Evolutionary conservation across 768 basidiomycete species (phyloP).

Genomic region (Amanita fuliginea): DNA sequence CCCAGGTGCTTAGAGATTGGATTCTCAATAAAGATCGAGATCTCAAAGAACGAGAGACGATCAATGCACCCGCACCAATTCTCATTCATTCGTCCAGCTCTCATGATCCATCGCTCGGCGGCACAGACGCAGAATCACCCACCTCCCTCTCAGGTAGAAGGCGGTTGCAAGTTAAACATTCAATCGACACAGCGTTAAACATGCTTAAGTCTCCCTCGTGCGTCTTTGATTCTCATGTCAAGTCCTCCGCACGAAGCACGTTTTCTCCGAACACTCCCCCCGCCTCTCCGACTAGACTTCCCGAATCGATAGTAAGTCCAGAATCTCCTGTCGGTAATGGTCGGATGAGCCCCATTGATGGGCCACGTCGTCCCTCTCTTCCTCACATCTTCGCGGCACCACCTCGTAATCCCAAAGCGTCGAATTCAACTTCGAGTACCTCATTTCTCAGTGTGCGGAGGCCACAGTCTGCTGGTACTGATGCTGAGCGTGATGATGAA

Average conservation of each 20-base stretch:
- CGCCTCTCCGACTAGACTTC: conserved; percentile 26
- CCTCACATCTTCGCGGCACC: conserved; percentile 39
- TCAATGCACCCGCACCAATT: conserved; percentile 12
- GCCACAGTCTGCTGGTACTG: conserved; percentile 66
- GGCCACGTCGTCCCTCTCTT: conserved; percentile 56
- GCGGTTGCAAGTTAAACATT: conserved; percentile 64
- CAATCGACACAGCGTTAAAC: conserved; percentile 63
- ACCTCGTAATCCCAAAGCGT: conserved; percentile 23
- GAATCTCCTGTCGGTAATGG: conserved; percentile 19
- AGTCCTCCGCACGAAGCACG: conserved; percentile 7
- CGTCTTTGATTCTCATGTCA: conserved; percentile 4
- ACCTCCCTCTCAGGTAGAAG: conserved; percentile 23
- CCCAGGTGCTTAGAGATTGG: conserved; percentile 62
- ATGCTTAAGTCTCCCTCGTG: conserved; percentile 29
- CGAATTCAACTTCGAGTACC: conserved; percentile 19
- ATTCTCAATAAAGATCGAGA: conserved; percentile 50
- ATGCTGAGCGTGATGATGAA: conserved; percentile 36
- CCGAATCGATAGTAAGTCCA: conserved; percentile 30
- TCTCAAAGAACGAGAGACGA: conserved; percentile 38
- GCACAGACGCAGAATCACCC: conserved; percentile 17
- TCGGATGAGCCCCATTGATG: conserved; percentile 20
- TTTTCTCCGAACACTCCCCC: conserved; percentile 25
- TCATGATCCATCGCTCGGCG: conserved; percentile 2
- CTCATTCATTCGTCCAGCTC: neutral
- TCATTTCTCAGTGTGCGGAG: conserved; percentile 28